Base-by-base conservation (phyloP, 345 rosid species). In the Conringia planisiliqua region DNA sequence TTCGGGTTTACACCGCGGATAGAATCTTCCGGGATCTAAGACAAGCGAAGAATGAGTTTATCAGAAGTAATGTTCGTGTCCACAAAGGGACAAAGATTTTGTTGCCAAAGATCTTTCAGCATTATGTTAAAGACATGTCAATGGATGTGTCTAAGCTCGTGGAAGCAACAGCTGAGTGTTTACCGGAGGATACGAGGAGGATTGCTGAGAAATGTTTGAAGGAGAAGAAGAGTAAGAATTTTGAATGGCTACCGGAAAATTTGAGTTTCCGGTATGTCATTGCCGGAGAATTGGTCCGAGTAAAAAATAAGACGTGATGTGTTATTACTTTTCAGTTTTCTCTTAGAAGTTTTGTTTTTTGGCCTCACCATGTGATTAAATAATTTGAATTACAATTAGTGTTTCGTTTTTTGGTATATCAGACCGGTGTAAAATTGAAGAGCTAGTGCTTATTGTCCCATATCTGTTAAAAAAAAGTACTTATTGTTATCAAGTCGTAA, bases 101-200 rank as follows among this genome's bases (percentile, higher is more conserved):
- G 75, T 82, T 87, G 39, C 96, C 92, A 17, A 90, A 88, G 77
- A 67, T 84, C 26, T 83, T 90, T 39, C 72, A 76, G 36, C 82
- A 85, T 82, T 92, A 82, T 30, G 87, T 85, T 2, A 88, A 90
- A 76, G 97, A 90, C 54, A 84, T 82, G 91, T 81, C 94, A 3
- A 72, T 88, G 36, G 86, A 82, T 35, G 48, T 76, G 75, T 46
- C 63, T 3, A 85, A 80, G 26, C 72, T 90, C 2, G 44, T 90
- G 59, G 84, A 85, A 57, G 51, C 64, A 29, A 79, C 88, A 70
- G 48, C 60, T 12, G 78, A 74, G 22, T 86, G 88, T 71, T 81
- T 88, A 47, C 72, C 88, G 1, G 84, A 88, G 63, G 83, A 10
- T 27, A 85, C 86, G 11, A 80, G 75, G 83, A 83, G 57, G 73